Evolutionary conservation across 2,329 filamentous ascomycete species (phyloP).

Genomic region (Ophiosphaerella korrae): DNA sequence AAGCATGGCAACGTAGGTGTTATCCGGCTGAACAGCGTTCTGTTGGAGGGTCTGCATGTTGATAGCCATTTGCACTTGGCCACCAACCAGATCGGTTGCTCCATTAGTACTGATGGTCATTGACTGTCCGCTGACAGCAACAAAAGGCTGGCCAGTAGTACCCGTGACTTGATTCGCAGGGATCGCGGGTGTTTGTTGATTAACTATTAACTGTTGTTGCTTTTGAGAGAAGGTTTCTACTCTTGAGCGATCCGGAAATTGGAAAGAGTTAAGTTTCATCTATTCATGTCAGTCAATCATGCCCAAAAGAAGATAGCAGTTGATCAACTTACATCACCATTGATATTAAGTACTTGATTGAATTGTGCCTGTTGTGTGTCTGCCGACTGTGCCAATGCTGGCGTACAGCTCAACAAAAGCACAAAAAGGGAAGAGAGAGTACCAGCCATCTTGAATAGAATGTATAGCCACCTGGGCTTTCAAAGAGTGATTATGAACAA

Average conservation of each 20-base stretch:
- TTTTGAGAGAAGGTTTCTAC: conserved; percentile 47
- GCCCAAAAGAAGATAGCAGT: rapidly evolving
- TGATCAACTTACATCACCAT: conserved; percentile 43
- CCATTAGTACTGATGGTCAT: conserved; percentile 45
- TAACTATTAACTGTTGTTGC: conserved; percentile 48
- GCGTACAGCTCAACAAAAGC: conserved; percentile 33
- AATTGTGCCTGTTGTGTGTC: conserved; percentile 37
- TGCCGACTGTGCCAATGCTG: conserved; percentile 28
- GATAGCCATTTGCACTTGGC: conserved; percentile 44
- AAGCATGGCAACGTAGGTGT: conserved; percentile 45
- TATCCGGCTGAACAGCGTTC: conserved; percentile 39
- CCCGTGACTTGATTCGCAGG: conserved; percentile 45
- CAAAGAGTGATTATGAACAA: conserved; percentile 27
- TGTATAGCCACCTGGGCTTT: conserved; percentile 42
- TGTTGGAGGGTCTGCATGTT: conserved; percentile 34
- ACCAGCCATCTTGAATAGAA: conserved; percentile 38
- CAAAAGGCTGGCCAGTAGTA: conserved; percentile 44
- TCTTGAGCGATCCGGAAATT: conserved; percentile 44
- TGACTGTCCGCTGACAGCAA: conserved; percentile 39
- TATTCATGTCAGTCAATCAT: conserved; percentile 19
- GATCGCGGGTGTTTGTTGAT: conserved; percentile 44
- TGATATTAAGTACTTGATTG: conserved; percentile 48
- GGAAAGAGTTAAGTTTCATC: conserved; percentile 46
- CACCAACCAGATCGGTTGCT: conserved; percentile 44
- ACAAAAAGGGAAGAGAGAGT: conserved; percentile 42